Evolutionary conservation across 768 basidiomycete genomes (phyloP).

Genomic region (Bullera alba): DNA sequence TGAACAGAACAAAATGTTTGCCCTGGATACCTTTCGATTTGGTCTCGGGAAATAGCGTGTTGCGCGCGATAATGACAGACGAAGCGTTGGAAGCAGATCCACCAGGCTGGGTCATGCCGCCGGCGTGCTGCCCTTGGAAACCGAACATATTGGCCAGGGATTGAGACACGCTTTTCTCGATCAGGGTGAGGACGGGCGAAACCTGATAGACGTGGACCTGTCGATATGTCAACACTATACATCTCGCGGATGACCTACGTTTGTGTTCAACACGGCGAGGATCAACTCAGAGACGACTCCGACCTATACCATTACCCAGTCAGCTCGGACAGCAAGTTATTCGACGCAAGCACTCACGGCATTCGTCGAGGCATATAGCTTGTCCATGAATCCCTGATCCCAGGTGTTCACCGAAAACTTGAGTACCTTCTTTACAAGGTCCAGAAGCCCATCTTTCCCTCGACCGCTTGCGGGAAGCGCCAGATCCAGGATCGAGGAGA

Average conservation of each 20-base stretch:
- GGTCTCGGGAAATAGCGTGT: constrained; percentile 19
- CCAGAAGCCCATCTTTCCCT: constrained; percentile 15
- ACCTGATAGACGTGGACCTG: constrained; percentile 31
- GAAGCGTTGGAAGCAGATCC: constrained; percentile 23
- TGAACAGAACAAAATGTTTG: constrained; percentile 16
- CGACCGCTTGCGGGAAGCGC: constrained; percentile 7
- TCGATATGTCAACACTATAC: not conserved
- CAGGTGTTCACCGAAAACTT: constrained; percentile 23
- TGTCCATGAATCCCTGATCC: constrained; percentile 33
- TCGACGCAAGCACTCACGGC: constrained; percentile 12
- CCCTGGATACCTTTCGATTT: constrained; percentile 12
- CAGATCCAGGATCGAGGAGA: constrained; percentile 2
- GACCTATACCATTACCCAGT: constrained; percentile 6
- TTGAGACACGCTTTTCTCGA: constrained; percentile 20
- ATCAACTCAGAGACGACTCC: constrained; percentile 25
- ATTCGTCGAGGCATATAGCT: constrained; percentile 29
- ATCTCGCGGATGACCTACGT: constrained; percentile 3
- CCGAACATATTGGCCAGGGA: constrained; percentile 16
- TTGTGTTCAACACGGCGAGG: constrained; percentile 25
- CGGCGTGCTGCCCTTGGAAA: constrained; percentile 5
- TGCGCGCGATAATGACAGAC: constrained; percentile 27
- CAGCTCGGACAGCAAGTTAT: not conserved
- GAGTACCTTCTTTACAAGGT: constrained; percentile 12
- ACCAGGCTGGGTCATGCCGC: constrained; percentile 24
- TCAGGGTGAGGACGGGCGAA: constrained; percentile 26